Base-by-base conservation (phyloP, 768 basidiomycete genomes). In the Pleurotus sapidus region DNA sequence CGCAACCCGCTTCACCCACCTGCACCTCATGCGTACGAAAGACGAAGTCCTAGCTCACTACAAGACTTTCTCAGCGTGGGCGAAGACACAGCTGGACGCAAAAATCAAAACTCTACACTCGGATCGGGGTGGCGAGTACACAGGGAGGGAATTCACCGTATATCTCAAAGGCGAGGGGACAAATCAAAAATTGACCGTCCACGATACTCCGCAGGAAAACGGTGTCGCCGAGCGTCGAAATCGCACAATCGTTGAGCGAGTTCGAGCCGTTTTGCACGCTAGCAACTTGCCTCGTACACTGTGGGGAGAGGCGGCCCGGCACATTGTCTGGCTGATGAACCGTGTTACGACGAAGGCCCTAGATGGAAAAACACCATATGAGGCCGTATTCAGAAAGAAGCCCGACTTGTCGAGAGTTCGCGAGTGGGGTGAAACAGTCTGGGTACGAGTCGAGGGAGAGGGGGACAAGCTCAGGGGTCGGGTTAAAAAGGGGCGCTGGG, bases 81-180 rank as follows among this genome's bases (percentile, higher is more conserved):
- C 67, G 11, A 57, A 70, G 27, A 73, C 63, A 0, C 76, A 81
- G 34, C 57, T 59, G 0, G 64, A 62, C 4, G 56, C 55, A 0
- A 14, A 37, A 0, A 61, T 79, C 55, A 73, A 76, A 51, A 18
- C 39, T 2, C 55, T 82, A 0, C 75, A 71, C 47, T 72, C 71
- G 0, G 78, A 83, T 63, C 62, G 65, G 3, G 77, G 81, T 1
- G 75, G 77, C 1, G 74, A 83, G 55, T 81, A 77, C 48, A 57
- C 70, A 11, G 68, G 68, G 5, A 62, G 69, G 0, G 67, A 70
- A 5, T 72, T 83, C 30, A 60, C 57, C 3, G 1, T 48, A 0
- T 65, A 74, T 46, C 64, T 78, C 0, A 60, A 68, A 1, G 46
- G 54, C 0, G 62, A 70, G 4, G 82, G 83, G 0, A 83, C 74